Evolutionary conservation across 495 filamentous ascomycete species (phyloP).

Genomic region (Poronia punctata): DNA sequence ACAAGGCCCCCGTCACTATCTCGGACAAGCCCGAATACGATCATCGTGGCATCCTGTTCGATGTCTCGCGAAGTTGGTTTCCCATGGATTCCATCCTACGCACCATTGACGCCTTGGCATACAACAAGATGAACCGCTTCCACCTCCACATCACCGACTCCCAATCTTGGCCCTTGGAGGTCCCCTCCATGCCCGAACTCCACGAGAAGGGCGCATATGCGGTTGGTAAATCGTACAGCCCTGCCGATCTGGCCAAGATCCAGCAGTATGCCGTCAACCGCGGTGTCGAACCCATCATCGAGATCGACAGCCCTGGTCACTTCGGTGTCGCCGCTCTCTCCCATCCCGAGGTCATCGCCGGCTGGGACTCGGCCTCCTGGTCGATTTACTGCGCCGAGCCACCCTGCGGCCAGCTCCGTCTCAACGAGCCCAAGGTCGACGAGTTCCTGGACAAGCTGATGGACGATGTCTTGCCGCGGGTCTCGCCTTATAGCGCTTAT

Average conservation of each 20-base stretch:
- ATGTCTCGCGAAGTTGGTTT: conserved; percentile 61
- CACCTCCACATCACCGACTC: conserved; percentile 77
- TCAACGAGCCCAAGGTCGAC: conserved; percentile 60
- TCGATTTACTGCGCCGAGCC: conserved; percentile 62
- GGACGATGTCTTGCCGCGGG: conserved; percentile 63
- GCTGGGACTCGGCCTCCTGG: conserved; percentile 64
- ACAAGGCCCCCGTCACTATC: conserved; percentile 58
- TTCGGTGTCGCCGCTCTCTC: conserved; percentile 55
- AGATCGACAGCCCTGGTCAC: conserved; percentile 80
- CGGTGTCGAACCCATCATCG: conserved; percentile 66
- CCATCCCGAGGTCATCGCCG: conserved; percentile 68
- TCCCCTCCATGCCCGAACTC: conserved; percentile 64
- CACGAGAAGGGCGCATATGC: conserved; percentile 62
- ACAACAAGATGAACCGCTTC: conserved; percentile 73
- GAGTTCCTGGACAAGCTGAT: conserved; percentile 62
- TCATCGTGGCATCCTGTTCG: conserved; percentile 70
- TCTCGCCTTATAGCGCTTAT: conserved; percentile 58
- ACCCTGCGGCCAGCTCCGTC: conserved; percentile 66
- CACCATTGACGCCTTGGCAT: conserved; percentile 63
- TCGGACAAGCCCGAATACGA: conserved; percentile 57
- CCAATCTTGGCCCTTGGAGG: conserved; percentile 77
- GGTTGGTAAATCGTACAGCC: conserved; percentile 53
- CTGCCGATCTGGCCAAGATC: conserved; percentile 52
- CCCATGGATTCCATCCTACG: conserved; percentile 54
- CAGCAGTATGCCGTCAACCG: conserved; percentile 59